phyloP scores from a whole-genome alignment of 495 filamentous ascomycete genomes.

The Aspergillus steynii region DNA sequence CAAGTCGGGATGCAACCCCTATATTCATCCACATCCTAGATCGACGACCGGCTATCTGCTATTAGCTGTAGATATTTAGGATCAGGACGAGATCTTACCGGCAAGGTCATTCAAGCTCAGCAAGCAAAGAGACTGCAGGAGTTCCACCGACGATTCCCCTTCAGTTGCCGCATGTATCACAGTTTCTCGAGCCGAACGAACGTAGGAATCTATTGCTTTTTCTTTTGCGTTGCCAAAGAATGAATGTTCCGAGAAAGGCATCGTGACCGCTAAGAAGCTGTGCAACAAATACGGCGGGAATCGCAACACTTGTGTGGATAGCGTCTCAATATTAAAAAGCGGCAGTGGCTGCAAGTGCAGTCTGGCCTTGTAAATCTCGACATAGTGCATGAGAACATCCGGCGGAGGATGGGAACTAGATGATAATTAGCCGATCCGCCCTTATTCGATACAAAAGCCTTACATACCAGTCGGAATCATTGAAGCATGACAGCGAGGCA shows the following conservation, averaged over 20 bases:
- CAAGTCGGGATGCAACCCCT: slow-evolving; percentile 11
- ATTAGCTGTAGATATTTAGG: background rate
- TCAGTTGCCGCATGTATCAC: slow-evolving; percentile 7
- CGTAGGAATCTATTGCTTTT: slow-evolving; percentile 10
- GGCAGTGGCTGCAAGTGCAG: slow-evolving; percentile 11
- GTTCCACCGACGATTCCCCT: background rate
- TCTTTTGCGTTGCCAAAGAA: background rate
- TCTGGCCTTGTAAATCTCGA: slow-evolving; percentile 5
- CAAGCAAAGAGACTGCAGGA: slow-evolving; percentile 12
- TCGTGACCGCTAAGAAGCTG: slow-evolving; percentile 9
- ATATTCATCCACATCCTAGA: slow-evolving; percentile 12
- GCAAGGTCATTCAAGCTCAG: slow-evolving; percentile 6
- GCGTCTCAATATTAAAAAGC: slow-evolving; percentile 4
- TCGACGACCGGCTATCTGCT: background rate
- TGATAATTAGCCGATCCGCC: background rate
- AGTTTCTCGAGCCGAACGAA: slow-evolving; percentile 6
- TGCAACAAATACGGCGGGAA: slow-evolving; percentile 5
- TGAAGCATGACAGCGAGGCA: background rate
- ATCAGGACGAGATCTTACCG: background rate
- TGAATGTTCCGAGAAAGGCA: slow-evolving; percentile 4
- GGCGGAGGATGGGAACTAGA: slow-evolving; percentile 4
- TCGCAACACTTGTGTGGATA: background rate
- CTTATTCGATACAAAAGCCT: background rate
- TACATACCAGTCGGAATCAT: background rate
- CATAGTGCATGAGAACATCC: background rate